Conservation (phyloP, 768 basidiomycete species). For the Amyloporia xantha region DNA sequence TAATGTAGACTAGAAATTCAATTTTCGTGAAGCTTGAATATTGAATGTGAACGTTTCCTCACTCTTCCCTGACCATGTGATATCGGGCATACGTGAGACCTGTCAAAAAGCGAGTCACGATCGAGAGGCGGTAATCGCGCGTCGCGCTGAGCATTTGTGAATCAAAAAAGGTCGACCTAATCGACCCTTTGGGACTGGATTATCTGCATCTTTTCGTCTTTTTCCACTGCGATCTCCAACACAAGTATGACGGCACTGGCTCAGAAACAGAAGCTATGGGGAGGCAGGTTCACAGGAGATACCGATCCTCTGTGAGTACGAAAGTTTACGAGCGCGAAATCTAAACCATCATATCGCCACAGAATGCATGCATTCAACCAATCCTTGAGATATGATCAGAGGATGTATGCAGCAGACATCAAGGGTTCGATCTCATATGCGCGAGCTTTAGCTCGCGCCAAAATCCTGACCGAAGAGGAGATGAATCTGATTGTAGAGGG, state of each 20-base stretch:
- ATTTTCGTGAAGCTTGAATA: too few species aligned
- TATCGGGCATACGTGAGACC: too few species aligned
- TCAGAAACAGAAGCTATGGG: slow-evolving; percentile 27
- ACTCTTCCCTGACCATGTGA: too few species aligned
- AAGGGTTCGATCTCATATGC: slow-evolving; percentile 94
- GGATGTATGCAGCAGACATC: slow-evolving; percentile 91
- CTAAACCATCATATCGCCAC: neutral
- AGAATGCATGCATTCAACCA: slow-evolving; percentile 99
- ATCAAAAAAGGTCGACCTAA: too few species aligned
- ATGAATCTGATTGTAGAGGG: slow-evolving; percentile 67
- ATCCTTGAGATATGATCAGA: slow-evolving; percentile 88
- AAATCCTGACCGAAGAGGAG: slow-evolving; percentile 78
- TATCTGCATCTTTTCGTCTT: too few species aligned
- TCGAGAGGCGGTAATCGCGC: too few species aligned
- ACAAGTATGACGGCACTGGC: slow-evolving; percentile 17
- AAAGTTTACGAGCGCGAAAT: neutral
- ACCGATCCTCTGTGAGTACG: slow-evolving; percentile 76
- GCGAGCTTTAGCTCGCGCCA: slow-evolving; percentile 73
- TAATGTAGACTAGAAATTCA: too few species aligned
- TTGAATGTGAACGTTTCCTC: too few species aligned
- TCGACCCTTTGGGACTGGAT: too few species aligned
- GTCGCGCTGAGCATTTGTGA: too few species aligned
- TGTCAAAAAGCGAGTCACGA: too few species aligned
- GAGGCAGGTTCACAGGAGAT: slow-evolving; percentile 67
- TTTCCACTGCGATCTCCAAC: too few species aligned